Base-by-base conservation (phyloP, 768 basidiomycete species). In the Boletus tylopilopsis region DNA sequence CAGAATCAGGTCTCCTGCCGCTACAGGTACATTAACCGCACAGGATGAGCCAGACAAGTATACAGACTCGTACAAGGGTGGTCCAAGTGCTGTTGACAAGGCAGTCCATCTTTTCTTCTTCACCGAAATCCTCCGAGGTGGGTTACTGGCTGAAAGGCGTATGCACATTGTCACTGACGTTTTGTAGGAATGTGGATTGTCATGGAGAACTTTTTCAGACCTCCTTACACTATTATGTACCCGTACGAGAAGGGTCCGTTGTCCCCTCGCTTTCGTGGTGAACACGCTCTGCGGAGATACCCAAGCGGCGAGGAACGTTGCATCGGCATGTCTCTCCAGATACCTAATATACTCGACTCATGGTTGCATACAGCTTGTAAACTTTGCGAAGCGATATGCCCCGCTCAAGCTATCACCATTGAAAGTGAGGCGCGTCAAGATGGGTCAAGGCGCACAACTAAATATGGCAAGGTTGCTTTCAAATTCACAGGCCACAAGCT, bases 341-440 rank as follows among this genome's bases (percentile, higher is more conserved):
- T 32, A 13, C 19, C 42, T 35, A 50, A 33, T 29, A 33, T 35
- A 10, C 33, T 42, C 18, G 10, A 10, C 46, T 66, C 30, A 57
- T 19, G 23, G 34, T 45, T 35, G 29, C 35, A 21, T 45, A 38
- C 59, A 97, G 95, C 96, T 24, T 99, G 96, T 75, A 98, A 98
- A 71, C 82, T 99, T 19, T 99, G 96, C 64, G 96, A 98, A 71
- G 95, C 96, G 33, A 99, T 99, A 62, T 99, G 96, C 68, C 96
- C 96, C 29, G 96, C 96, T 23, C 96, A 97, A 68, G 96, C 96
- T 24, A 99, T 99, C 66, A 98, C 96, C 22, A 99, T 99, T 58
- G 96, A 99, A 73, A 95, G 93, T 53, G 96, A 99, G 71, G 84
- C 94, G 47, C 87, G 96, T 56, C 75, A 84, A 70, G 96, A 99